Base-by-base conservation (phyloP, 1,284 basidiomycete species). In the Ceratobasidium papillatum region DNA sequence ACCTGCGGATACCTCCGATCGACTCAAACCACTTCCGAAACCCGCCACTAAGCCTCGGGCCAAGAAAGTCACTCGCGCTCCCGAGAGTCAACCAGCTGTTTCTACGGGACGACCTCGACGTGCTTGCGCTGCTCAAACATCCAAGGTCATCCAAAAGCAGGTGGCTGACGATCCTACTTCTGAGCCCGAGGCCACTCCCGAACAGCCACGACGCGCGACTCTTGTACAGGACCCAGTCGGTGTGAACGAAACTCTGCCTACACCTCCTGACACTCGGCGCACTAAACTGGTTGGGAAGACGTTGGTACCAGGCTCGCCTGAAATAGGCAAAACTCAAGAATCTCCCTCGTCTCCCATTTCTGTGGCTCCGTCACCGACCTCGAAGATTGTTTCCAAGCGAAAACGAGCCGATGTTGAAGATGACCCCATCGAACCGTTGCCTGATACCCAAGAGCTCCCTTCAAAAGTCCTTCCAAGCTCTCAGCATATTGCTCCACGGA, bases 261-360 rank as follows among this genome's bases (percentile, higher is more conserved):
- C 69, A 30, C 69, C 69, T 36, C 54, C 68, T 49, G 25, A 56
- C 30, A 72, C 68, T 61, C 68, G 68, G 22, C n/a, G 41, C 4
- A 17, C 27, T 12, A 59, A 72, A 38, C 56, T 32, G 4, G 32
- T 34, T 38, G 56, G 22, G 19, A 72, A 72, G 34, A 22, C 30
- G 17, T 34, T 62, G 11, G 43, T 52, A 12, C 69, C 45, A 19
- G 19, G 43, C 17, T 49, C 58, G 19, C 69, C 54, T 45, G n/a
- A n/a, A 19, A 41, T 34, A 9, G 30, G 22, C 54, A 59, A 71
- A 8, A 5, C 27, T 17, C 64, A 34, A 11, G 43, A 47, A 14
- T 47, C 43, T 19, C 30, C 47, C 11, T 64, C 62, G 17, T 72
- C 56, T 49, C 45, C 69, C 36, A 45, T 62, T 47, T 62, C 69